Base-by-base conservation (phyloP, 108 stramenopile genomes). In the Cylindrotheca closterium region DNA sequence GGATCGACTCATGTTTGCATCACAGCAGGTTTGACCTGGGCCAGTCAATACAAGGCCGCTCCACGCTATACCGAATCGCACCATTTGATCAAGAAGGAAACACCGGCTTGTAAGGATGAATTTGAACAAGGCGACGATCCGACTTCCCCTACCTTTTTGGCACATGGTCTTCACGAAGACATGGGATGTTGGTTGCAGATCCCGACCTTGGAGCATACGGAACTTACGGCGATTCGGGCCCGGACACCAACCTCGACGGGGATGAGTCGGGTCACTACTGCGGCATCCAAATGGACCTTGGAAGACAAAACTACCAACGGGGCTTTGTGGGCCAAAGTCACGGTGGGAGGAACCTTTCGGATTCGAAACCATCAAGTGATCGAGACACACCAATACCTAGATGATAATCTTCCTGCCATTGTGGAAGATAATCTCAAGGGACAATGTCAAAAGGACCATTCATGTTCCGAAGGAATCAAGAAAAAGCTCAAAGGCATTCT, bases 191-290 rank as follows among this genome's bases (percentile, higher is more conserved):
- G 74, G 74, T 46, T 58, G 42, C 34, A 50, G 45, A 22, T 75
- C 26, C 51, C 55, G 1, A 42, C 37, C 15, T 7, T 10, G 7
- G 10, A 7, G 10, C 10, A 42, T 7, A 54, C 58, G 37, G 60
- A 64, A 34, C 67, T 82, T 15, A 53, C 77, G 7, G 82, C 86
- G 7, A 25, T 92, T 18, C 86, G 88, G 49, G 77, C 87, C 25
- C 82, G 91, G 33, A 86, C 91, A 10, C 70, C 80, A 29, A 92
- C 91, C 12, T 83, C 82, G 55, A 84, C 91, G 4, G 91, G 91
- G 4, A 92, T 92, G 91, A 64, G 65, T n/a, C 68, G 83, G 28
- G 70, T 92, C 18, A 19, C 65, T 32, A 25, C 18, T 15, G 46
- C 32, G 37, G 26, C 66, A 33, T 45, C 67, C 19, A 47, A 58